Evolutionary conservation across 345 rosid species (phyloP).

Genomic region (Gossypium thurberi): DNA sequence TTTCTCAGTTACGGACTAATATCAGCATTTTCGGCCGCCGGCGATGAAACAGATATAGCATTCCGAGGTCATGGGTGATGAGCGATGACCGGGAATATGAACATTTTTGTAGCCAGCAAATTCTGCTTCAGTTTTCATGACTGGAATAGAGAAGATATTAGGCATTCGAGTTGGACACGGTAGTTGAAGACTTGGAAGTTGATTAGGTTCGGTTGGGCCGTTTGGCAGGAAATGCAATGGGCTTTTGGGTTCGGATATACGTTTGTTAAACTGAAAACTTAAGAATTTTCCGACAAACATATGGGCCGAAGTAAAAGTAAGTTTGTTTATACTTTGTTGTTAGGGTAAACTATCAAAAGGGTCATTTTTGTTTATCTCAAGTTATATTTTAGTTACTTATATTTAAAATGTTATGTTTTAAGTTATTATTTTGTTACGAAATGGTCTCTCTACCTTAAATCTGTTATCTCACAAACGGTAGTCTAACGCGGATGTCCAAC

Average conservation of each 20-base stretch:
- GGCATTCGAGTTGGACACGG: neutral
- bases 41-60: neutral
- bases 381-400: too few relatives aligned
- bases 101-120: neutral
- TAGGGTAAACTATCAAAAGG: too few relatives aligned
- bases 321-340: too few relatives aligned
- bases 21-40: neutral
- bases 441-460: too few relatives aligned
- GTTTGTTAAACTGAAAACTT: neutral
- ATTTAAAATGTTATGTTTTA: too few relatives aligned
- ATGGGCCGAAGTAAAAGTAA: too few relatives aligned
- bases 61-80: neutral
- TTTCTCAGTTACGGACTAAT: neutral
- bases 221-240: neutral
- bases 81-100: neutral
- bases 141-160: too few relatives aligned
- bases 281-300: too few relatives aligned
- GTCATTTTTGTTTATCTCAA: accelerated
- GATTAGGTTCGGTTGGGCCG: neutral
- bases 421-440: too few relatives aligned
- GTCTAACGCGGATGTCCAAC: too few relatives aligned
- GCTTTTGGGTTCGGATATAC: neutral
- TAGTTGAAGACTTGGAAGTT: neutral
- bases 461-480: too few relatives aligned
- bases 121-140: neutral